Base-by-base conservation (phyloP, 2,329 filamentous ascomycete genomes). In the Verticillium albo-atrum region DNA sequence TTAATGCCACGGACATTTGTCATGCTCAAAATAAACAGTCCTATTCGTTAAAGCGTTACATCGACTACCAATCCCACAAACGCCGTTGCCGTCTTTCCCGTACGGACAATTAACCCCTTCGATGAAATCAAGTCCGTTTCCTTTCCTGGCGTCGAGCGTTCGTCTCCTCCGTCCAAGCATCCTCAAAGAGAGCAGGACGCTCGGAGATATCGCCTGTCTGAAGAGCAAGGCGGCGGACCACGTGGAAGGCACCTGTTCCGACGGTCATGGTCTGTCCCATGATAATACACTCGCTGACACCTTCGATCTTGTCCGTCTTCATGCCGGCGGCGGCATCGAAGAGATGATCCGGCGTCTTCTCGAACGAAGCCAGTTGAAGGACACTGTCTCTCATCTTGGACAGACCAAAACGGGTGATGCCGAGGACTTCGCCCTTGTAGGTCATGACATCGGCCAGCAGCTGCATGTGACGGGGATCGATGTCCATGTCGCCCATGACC, bases 401-500 rank as follows among this genome's bases (percentile, higher is more conserved):
- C 27, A 99, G 82, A 56, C 95, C 95, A 74, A 98, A 98, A 32
- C 95, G 89, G 2, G 95, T 99, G 71, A 99, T 99, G 56, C 95
- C 95, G 20, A 97, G 83, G 0, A 99, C 91, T 67, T 98, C 94
- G 56, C 95, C 95, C 79, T 97, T 98, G 82, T 94, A 98, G 1
- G 95, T 98, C 95, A 99, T 99, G 58, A 97, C 93, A 70, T 99
- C 95, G 12, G 95, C 94, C 2, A 99, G 85, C 20, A 99, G 84
- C 72, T 97, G 90, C 92, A 99, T 98, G 77, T 99, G 95, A 59
- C 95, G 90, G 52, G 93, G 94, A 75, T 99, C 95, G 68, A 99
- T 98, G 74, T 86, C 88, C 92, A 99, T 97, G 72, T 89, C 87
- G 35, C 86, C 86, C 93, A 98, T 99, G 70, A 98, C 95, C 57